phyloP scores from a whole-genome alignment of 1,139 yeast genomes.

The Geotrichum klebahnii region DNA sequence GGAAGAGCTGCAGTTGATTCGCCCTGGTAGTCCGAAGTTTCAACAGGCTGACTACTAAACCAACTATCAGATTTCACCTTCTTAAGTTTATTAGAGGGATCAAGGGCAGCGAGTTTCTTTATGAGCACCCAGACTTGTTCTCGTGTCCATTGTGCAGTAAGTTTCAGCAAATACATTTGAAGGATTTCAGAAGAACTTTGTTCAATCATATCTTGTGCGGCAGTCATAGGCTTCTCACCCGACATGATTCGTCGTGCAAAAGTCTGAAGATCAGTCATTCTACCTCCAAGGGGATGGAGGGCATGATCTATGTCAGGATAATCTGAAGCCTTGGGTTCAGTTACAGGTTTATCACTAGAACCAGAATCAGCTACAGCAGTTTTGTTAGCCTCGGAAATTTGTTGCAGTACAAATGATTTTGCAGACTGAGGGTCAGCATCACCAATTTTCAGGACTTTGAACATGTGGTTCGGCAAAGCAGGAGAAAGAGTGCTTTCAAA shows the following conservation, averaged over 20 bases:
- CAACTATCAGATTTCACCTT: background rate
- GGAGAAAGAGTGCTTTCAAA: constrained; percentile 63
- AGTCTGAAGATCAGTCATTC: constrained; percentile 89
- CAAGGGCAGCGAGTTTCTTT: constrained; percentile 49
- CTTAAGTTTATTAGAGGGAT: background rate
- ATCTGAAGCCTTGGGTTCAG: constrained; percentile 15
- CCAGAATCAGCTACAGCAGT: constrained; percentile 15
- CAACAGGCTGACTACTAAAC: background rate
- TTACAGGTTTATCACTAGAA: constrained; percentile 13
- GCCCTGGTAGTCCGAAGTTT: background rate
- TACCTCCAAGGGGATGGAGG: constrained; percentile 80
- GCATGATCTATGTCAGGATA: constrained; percentile 47
- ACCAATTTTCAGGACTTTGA: constrained; percentile 66
- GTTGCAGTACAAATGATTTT: constrained; percentile 62
- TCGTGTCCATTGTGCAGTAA: constrained; percentile 54
- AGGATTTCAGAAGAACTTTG: constrained; percentile 87
- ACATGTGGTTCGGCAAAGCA: constrained; percentile 75
- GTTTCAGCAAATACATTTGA: constrained; percentile 64
- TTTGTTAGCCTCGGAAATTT: constrained; percentile 39
- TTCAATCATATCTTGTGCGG: constrained; percentile 70
- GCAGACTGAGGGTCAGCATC: constrained; percentile 80
- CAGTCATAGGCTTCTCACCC: constrained; percentile 77
- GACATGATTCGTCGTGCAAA: constrained; percentile 81
- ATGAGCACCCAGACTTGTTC: constrained; percentile 89
- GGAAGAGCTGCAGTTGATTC: constrained; percentile 2